phyloP scores from a whole-genome alignment of 2,329 filamentous ascomycete species.

The Metarhizium humberi region DNA sequence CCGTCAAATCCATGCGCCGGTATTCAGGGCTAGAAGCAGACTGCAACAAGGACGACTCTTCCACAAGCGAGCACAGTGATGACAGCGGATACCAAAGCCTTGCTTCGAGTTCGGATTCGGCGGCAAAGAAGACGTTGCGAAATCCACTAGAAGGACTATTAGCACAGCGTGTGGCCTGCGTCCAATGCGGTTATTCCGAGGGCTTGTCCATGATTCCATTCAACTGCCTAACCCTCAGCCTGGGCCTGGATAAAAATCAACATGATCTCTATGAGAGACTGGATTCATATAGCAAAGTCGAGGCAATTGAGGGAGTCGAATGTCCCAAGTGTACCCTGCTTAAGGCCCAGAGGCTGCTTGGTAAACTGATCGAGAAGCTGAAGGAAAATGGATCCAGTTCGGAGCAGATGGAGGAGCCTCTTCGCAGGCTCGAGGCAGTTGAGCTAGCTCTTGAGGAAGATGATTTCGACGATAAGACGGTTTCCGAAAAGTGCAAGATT shows the following conservation, averaged over 20 bases:
- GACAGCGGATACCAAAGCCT: slow-evolving; percentile 49
- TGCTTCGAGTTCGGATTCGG: slow-evolving; percentile 25
- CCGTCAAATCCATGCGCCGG: slow-evolving; percentile 20
- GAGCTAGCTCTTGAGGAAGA: slow-evolving; percentile 67
- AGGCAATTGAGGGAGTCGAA: slow-evolving; percentile 80
- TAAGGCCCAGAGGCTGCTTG: slow-evolving; percentile 39
- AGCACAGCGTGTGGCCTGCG: slow-evolving; percentile 83
- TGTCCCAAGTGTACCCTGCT: slow-evolving; percentile 85
- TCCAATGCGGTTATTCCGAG: slow-evolving; percentile 76
- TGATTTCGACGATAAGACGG: slow-evolving; percentile 63
- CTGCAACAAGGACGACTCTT: slow-evolving; percentile 29
- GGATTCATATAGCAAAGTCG: slow-evolving; percentile 75
- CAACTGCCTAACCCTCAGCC: slow-evolving; percentile 81
- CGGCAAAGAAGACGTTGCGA: slow-evolving; percentile 32
- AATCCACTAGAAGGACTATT: slow-evolving; percentile 84
- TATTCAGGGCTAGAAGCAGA: slow-evolving; percentile 31
- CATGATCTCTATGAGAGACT: slow-evolving; percentile 73
- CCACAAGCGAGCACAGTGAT: slow-evolving; percentile 40
- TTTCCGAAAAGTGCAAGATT: slow-evolving; percentile 56
- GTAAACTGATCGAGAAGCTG: slow-evolving; percentile 33
- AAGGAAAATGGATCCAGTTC: slow-evolving; percentile 27
- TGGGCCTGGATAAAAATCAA: slow-evolving; percentile 51
- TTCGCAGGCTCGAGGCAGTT: slow-evolving; percentile 54
- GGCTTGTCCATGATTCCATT: slow-evolving; percentile 86
- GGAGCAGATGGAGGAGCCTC: slow-evolving; percentile 40